phyloP scores from a whole-genome alignment of 306 rosid species.

The Prunus kanzakura region DNA sequence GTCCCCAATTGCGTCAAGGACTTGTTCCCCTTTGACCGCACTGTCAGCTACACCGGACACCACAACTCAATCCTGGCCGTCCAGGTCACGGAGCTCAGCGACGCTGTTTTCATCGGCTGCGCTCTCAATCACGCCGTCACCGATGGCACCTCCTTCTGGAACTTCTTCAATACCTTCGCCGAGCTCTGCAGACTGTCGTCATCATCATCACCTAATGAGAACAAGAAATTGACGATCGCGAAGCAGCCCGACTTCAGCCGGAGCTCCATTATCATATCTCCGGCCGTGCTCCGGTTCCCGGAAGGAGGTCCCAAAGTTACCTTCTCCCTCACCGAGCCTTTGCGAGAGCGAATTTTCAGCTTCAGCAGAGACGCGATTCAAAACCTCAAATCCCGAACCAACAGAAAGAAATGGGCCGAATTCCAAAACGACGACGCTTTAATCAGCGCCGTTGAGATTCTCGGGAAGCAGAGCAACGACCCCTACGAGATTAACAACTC shows the following conservation, averaged over 20 bases:
- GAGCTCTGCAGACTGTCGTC: constrained; percentile 34
- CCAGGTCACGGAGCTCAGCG: constrained; percentile 73
- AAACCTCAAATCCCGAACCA: constrained; percentile 47
- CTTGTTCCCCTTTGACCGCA: constrained; percentile 57
- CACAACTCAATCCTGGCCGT: constrained; percentile 57
- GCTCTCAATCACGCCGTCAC: constrained; percentile 71
- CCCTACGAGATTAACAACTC: constrained; percentile 17
- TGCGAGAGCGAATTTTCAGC: constrained; percentile 67
- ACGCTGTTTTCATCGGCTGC: constrained; percentile 74
- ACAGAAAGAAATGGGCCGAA: constrained; percentile 6
- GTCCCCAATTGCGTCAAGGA: constrained; percentile 43
- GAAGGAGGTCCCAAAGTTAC: constrained; percentile 68
- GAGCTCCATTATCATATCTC: constrained; percentile 45
- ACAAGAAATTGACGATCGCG: not conserved
- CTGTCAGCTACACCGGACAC: constrained; percentile 72
- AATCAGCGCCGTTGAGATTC: constrained; percentile 33
- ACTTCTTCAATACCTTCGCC: constrained; percentile 89
- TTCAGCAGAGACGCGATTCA: constrained; percentile 67
- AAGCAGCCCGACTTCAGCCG: constrained; percentile 61
- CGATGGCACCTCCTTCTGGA: constrained; percentile 94
- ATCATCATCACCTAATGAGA: not conserved
- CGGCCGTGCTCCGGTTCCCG: constrained; percentile 58
- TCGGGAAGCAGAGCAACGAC: constrained; percentile 58
- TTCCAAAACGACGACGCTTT: constrained; percentile 6
- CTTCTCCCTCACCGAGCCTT: constrained; percentile 51